These are phyloP conservation scores for Fusarium verticillioides DNA, from an alignment of 2,329 filamentous ascomycete genomes.

Conservation along the genomic window DNA sequence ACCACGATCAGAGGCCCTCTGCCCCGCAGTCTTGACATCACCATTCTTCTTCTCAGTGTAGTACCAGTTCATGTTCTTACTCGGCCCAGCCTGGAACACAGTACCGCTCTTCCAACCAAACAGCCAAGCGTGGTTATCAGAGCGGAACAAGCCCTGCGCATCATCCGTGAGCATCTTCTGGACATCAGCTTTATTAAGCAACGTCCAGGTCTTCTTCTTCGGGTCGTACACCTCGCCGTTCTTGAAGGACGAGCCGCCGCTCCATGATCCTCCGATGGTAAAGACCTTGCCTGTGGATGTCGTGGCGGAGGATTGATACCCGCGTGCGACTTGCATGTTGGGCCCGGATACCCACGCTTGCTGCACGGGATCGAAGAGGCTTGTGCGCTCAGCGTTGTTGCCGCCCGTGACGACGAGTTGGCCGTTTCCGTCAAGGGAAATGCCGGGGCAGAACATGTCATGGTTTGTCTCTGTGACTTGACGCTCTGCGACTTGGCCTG, in stretches of 20 bases:
- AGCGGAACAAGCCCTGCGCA: slow-evolving; percentile 59
- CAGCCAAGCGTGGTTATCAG: slow-evolving; percentile 47
- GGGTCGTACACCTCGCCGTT: slow-evolving; percentile 30
- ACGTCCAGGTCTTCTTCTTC: slow-evolving; percentile 14
- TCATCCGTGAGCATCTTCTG: slow-evolving; percentile 62
- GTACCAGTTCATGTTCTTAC: slow-evolving; percentile 66
- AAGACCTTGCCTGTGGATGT: slow-evolving; percentile 27
- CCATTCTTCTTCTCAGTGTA: slow-evolving; percentile 48
- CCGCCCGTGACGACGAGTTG: slow-evolving; percentile 66
- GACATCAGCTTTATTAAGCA: slow-evolving; percentile 51
- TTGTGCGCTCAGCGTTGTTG: slow-evolving; percentile 59
- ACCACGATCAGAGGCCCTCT: slow-evolving; percentile 48
- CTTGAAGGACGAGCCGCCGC: slow-evolving; percentile 11
- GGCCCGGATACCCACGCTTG: slow-evolving; percentile 9
- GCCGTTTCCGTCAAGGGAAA: slow-evolving; percentile 60
- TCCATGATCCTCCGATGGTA: slow-evolving; percentile 31
- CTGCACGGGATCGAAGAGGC: slow-evolving; percentile 54
- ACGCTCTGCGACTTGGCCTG: slow-evolving; percentile 12
- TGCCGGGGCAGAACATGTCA: slow-evolving; percentile 69
- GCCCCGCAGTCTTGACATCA: slow-evolving; percentile 30
- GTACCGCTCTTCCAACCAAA: slow-evolving; percentile 56
- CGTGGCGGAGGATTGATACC: slow-evolving; percentile 30
- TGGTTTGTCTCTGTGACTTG: slow-evolving; percentile 56
- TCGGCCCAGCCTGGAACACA: slow-evolving; percentile 66
- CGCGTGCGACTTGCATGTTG: slow-evolving; percentile 18